These are phyloP conservation scores for Shiraia bambusicola DNA, from an alignment of 2,329 filamentous ascomycete species.

Conservation along the genomic window DNA sequence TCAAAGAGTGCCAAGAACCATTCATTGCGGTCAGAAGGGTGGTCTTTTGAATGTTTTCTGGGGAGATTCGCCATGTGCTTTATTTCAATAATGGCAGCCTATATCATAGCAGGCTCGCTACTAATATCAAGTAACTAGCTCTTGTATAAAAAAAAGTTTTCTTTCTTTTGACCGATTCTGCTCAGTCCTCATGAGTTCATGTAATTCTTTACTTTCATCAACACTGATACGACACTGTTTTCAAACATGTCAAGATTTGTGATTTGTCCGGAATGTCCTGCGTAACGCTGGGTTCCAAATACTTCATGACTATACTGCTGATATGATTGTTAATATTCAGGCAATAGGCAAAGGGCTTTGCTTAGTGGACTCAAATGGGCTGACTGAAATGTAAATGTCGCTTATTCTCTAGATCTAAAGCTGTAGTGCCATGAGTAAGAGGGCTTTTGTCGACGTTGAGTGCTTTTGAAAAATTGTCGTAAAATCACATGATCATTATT, in stretches of 20 bases:
- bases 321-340: too few relatives aligned
- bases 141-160: constrained; percentile 1
- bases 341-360: background rate
- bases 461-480: background rate
- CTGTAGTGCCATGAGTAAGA: constrained; percentile 2
- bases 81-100: too few relatives aligned
- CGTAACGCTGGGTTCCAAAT: too few relatives aligned
- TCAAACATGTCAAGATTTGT: constrained; percentile 7
- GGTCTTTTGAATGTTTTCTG: too few relatives aligned
- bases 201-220: constrained; percentile 2
- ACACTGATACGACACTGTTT: background rate
- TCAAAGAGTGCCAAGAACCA: too few relatives aligned
- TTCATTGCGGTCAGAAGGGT: too few relatives aligned
- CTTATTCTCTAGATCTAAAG: constrained; percentile 6
- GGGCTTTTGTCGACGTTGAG: background rate
- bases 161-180: constrained; percentile 1
- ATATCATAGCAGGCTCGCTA: constrained; percentile 7
- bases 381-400: background rate
- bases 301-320: too few relatives aligned
- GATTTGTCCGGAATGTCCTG: too few relatives aligned
- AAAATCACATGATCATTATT: constrained; percentile 4
- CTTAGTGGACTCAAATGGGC: background rate
- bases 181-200: background rate
- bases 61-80: too few relatives aligned
- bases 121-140: constrained; percentile 5